Conservation (phyloP, 2,329 filamentous ascomycete species). For the Neopestalotiopsis rosae region DNA sequence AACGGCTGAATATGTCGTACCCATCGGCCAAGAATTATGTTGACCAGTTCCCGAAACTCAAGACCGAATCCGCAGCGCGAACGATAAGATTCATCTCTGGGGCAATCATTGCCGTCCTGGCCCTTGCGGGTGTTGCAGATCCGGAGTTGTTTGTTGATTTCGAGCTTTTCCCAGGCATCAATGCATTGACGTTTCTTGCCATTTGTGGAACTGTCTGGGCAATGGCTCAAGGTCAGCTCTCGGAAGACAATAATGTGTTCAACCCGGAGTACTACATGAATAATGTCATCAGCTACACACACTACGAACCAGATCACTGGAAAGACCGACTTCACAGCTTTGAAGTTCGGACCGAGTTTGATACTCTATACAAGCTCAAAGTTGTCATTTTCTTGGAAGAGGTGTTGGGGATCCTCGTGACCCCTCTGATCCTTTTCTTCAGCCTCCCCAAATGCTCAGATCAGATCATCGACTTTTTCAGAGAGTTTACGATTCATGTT, state of each 20-base stretch:
- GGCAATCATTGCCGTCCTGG: conserved; percentile 84
- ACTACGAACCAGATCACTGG: conserved; percentile 91
- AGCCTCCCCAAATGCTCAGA: conserved; percentile 89
- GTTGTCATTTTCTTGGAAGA: conserved; percentile 92
- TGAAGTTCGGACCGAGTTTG: conserved; percentile 90
- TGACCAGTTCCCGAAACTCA: conserved; percentile 95
- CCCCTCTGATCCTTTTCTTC: conserved; percentile 86
- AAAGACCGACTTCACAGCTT: conserved; percentile 88
- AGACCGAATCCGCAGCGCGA: conserved; percentile 82
- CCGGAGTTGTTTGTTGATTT: conserved; percentile 90
- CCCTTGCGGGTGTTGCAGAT: conserved; percentile 83
- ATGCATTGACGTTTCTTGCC: conserved; percentile 88
- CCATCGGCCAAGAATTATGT: conserved; percentile 92
- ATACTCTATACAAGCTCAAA: conserved; percentile 89
- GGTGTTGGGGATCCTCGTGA: conserved; percentile 88
- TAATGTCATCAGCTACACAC: conserved; percentile 90
- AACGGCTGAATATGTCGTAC: conserved; percentile 91
- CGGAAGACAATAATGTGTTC: conserved; percentile 87
- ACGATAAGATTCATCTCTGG: conserved; percentile 89
- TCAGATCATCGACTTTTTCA: conserved; percentile 95
- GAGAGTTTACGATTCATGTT: conserved; percentile 96
- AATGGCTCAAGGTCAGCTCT: conserved; percentile 79
- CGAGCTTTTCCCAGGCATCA: conserved; percentile 87
- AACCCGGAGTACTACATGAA: conserved; percentile 89
- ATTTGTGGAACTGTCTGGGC: conserved; percentile 85